These are phyloP conservation scores for Quercus aquifolioides DNA, from an alignment of 306 rosid species.

Conservation along the genomic window DNA sequence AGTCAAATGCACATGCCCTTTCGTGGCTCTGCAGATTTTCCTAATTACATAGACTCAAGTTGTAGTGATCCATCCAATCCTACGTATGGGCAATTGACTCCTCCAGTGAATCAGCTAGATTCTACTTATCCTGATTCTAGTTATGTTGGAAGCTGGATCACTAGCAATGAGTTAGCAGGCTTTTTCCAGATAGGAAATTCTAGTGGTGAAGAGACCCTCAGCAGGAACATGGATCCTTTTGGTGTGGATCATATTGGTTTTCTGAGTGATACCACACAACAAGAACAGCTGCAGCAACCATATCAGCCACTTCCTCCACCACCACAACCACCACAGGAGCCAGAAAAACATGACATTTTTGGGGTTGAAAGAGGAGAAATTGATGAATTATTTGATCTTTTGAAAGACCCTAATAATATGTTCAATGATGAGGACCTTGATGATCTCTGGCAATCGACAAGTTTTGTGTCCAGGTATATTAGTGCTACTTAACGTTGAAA, in stretches of 20 bases:
- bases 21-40: not conserved
- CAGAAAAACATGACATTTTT: not conserved
- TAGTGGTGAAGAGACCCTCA: not conserved
- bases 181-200: not conserved
- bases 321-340: not conserved
- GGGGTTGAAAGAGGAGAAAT: not conserved
- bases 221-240: not conserved
- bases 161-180: not conserved
- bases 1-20: not conserved
- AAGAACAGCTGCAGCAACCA: too few species aligned
- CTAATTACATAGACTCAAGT: not conserved
- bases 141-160: not conserved
- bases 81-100: not conserved
- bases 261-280: not conserved
- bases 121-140: not conserved
- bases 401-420: not conserved
- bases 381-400: not conserved
- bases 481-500: not conserved
- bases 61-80: not conserved
- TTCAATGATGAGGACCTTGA: constrained; percentile 17
- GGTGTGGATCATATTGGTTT: not conserved
- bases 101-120: not conserved
- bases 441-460: not conserved
- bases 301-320: not conserved
- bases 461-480: not conserved